Percentiles rank a stretch among this genome's conserved stretches.
Evolutionary conservation across 805 yeast species (phyloP).

Genomic region (Lipomyces mesembrius): DNA sequence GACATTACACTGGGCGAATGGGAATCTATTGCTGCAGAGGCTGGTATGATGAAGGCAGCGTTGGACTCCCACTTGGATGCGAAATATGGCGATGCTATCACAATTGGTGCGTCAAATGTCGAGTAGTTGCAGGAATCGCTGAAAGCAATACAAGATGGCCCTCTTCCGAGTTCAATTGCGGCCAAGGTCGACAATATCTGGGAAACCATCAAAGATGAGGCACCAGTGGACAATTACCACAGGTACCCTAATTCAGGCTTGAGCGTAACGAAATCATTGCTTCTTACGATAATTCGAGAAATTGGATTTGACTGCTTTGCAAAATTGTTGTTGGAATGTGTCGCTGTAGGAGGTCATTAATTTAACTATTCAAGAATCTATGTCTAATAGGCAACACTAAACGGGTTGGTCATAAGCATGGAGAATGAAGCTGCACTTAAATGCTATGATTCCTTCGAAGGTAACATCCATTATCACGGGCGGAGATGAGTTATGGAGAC

Average conservation of each 20-base stretch:
- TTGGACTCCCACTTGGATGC: conserved; percentile 34
- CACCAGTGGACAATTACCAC: conserved; percentile 38
- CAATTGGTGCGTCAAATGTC: conserved; percentile 38
- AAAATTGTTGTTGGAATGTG: no score
- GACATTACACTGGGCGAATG: conserved; percentile 25
- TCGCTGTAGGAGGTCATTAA: no score
- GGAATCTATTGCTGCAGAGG: conserved; percentile 13
- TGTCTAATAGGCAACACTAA: no score
- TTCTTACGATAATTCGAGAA: no score
- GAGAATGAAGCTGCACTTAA: no score
- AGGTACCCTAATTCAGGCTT: background rate
- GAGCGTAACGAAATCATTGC: no score
- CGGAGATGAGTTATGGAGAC: no score
- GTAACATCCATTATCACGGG: no score
- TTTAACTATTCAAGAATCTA: no score
- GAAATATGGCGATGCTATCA: conserved; percentile 39
- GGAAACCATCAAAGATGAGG: conserved; percentile 40
- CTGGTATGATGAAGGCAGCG: conserved; percentile 22
- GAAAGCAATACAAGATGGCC: conserved; percentile 36
- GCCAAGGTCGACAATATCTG: conserved; percentile 40
- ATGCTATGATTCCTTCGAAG: no score
- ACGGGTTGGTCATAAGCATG: no score
- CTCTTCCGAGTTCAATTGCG: conserved; percentile 36
- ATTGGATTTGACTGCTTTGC: no score
- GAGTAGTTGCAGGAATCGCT: conserved; percentile 38